Conservation (phyloP, 805 yeast species). For the Metschnikowia lochheadii region DNA sequence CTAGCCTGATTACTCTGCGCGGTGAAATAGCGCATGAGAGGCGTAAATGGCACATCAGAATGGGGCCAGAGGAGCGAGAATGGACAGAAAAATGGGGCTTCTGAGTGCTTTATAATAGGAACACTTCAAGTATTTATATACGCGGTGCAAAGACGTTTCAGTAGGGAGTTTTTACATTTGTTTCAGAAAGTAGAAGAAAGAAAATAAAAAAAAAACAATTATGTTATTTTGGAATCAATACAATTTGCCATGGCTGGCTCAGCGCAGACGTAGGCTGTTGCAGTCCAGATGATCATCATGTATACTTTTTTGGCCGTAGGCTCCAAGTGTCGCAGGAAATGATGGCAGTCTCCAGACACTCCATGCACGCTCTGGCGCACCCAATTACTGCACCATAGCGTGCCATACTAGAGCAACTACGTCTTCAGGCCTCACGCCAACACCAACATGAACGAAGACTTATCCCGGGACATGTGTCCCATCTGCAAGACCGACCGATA, state of each 20-base stretch:
- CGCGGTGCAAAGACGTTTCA: no score
- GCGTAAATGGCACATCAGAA: background rate
- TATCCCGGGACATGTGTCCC: slow-evolving; percentile 83
- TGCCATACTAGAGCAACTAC: background rate
- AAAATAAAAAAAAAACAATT: background rate
- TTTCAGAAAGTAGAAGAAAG: background rate
- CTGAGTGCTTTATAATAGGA: no score
- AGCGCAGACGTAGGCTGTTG: background rate
- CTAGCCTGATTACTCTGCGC: slow-evolving; percentile 1
- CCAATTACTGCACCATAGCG: background rate
- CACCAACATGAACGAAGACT: slow-evolving; percentile 37
- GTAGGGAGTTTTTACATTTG: no score
- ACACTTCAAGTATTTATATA: no score
- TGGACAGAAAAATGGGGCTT: background rate
- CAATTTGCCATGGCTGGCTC: no score
- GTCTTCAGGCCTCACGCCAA: background rate
- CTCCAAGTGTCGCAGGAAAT: no score
- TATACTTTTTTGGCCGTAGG: background rate
- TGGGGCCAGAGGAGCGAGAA: background rate
- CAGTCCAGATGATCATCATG: background rate
- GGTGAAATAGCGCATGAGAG: background rate
- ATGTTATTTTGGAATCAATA: no score
- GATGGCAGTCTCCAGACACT: background rate
- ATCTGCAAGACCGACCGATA: slow-evolving; percentile 95
- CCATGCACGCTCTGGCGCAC: background rate